Evolutionary conservation across 2,329 filamentous ascomycete genomes (phyloP).

Genomic region (Trichophyton verrucosum): DNA sequence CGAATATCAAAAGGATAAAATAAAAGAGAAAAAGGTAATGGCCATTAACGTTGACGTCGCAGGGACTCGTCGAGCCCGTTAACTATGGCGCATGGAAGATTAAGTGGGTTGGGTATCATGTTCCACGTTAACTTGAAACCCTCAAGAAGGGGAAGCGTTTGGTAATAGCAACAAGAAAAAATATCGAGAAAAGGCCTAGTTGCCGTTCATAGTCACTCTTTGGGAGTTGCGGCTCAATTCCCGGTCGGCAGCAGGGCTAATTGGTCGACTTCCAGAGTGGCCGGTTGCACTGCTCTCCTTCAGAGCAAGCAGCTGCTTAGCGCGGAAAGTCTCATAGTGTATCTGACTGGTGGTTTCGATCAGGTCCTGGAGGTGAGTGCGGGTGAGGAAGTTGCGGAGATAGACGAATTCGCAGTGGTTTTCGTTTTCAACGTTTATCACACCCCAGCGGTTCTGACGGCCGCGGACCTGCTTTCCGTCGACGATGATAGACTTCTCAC

Average conservation of each 20-base stretch:
- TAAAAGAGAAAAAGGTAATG: background rate
- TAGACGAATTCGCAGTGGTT: conserved; percentile 99
- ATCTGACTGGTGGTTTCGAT: conserved; percentile 99
- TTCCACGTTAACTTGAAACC: conserved; percentile 1
- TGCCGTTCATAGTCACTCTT: conserved; percentile 97
- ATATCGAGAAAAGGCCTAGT: conserved; percentile 43
- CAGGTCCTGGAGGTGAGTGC: conserved; percentile 94
- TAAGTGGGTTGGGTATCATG: conserved; percentile 4
- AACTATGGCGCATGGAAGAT: conserved; percentile 1
- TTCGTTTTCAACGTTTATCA: conserved; percentile 99
- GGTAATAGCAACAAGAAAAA: background rate
- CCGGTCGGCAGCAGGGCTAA: conserved; percentile 86
- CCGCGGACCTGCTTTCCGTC: conserved; percentile 95
- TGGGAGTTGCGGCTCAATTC: conserved; percentile 96
- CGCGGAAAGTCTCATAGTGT: conserved; percentile 99
- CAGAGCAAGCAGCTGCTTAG: conserved; percentile 92
- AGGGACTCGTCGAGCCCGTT: background rate
- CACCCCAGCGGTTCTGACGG: conserved; percentile 97
- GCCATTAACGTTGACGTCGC: background rate
- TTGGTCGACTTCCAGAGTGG: conserved; percentile 70
- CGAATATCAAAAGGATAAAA: background rate
- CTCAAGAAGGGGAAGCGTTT: background rate
- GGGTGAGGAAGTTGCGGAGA: conserved; percentile 93
- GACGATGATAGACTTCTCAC: conserved; percentile 95
- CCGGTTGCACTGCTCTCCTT: conserved; percentile 89